Evolutionary conservation across 176 grass and related monocot species (phyloP).

Genomic region (Oryza brachyantha): DNA sequence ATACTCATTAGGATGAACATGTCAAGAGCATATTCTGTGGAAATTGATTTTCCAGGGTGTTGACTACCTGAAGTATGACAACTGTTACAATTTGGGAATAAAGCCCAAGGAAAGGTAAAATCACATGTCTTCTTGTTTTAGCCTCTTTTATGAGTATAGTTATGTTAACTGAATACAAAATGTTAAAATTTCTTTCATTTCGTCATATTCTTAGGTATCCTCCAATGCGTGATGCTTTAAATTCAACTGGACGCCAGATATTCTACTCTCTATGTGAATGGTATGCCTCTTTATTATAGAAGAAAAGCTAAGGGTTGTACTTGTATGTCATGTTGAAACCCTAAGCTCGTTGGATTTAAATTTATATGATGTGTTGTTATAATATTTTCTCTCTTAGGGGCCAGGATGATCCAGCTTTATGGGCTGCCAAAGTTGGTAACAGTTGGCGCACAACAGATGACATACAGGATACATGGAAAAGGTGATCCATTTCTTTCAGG

Average conservation of each 20-base stretch:
- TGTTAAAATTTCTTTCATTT: constrained; percentile 19
- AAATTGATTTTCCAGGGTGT: constrained; percentile 47
- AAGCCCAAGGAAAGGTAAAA: constrained; percentile 67
- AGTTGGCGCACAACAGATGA: constrained; percentile 98
- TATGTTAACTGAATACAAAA: neutral
- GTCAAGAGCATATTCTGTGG: neutral
- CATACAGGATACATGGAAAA: constrained; percentile 85
- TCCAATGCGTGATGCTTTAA: constrained; percentile 95
- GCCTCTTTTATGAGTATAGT: neutral
- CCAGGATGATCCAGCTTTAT: constrained; percentile 85
- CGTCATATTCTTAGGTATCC: constrained; percentile 67
- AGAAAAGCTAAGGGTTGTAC: neutral
- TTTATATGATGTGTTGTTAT: constrained; percentile 21
- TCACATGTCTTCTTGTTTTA: neutral
- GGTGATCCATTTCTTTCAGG: constrained; percentile 42
- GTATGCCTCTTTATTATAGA: constrained; percentile 28
- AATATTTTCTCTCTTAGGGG: constrained; percentile 57
- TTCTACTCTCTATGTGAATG: constrained; percentile 98
- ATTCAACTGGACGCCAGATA: constrained; percentile 75
- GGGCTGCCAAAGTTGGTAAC: constrained; percentile 89
- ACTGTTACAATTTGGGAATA: constrained; percentile 92
- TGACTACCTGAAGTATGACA: constrained; percentile 96
- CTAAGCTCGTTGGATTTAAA: constrained; percentile 1
- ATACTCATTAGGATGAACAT: neutral
- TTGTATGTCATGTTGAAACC: neutral